Evolutionary conservation across 306 rosid species (phyloP), one percentile per base, ranked within the genome.

Genomic region (Lithocarpus polystachyus): DNA sequence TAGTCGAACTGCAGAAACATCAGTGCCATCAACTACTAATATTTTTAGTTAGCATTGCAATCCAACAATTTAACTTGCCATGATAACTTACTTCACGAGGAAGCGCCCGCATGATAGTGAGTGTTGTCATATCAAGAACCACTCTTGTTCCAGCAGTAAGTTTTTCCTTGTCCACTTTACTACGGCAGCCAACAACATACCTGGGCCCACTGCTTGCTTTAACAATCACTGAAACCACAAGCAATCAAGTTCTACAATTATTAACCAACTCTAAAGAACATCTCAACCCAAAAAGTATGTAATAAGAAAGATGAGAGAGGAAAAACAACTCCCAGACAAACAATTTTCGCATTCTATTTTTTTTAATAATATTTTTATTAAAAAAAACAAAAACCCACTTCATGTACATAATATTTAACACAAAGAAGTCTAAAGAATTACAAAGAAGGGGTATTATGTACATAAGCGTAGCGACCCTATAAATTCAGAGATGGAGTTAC

Each of bases 141-240:
- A 95, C 99, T 78, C 99, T 88, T 17, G 99, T 95, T 48, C 99
- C 99, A 0, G 98, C 86, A 24, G 93, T 90, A 74, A 95, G 81
- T 73, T 93, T 95, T 81, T 95, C 98, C 86, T 90, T 95, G 68
- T 91, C 95, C 76, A 95, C 96, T 85, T 95, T 95, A 88, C 87
- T 93, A 77, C 98, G 96, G 74, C 98, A 93, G 31, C 98, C 99
- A 80, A 90, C 97, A 81, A 95, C 98, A 62, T 93, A 93, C 84
- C 99, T 88, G 5, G 97, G 98, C 61, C 98, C 98, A 20, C 98
- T 89, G 88, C 96, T 93, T 76, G 97, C 93, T 88, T 93, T 95
- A 82, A 95, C 99, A 75, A 95, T 93, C 91, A 93, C 99, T 93
- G 88, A 75, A 65, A 74, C 56, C 75, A 79, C 60, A 84, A 74